These are phyloP conservation scores for Debaryomyces tyrocola DNA, from an alignment of 805 yeast genomes.

Conservation along the genomic window DNA sequence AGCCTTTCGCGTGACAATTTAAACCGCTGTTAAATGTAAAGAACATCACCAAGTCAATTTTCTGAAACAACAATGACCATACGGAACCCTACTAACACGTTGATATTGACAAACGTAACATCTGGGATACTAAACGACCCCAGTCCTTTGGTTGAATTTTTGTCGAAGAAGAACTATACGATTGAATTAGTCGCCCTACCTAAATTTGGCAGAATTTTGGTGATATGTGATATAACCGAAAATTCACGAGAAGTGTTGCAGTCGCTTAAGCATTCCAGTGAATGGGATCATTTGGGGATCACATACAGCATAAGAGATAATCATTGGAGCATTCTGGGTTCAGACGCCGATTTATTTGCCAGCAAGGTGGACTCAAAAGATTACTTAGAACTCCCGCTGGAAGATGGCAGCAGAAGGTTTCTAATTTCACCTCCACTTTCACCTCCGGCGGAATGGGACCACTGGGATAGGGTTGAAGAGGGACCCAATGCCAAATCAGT, in stretches of 20 bases:
- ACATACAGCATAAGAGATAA: conserved; percentile 39
- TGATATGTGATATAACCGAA: conserved; percentile 27
- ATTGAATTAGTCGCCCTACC: conserved; percentile 35
- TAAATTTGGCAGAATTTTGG: conserved; percentile 32
- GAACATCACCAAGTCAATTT: too few relatives aligned
- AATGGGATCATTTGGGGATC: conserved; percentile 17
- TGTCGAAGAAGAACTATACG: conserved; percentile 21
- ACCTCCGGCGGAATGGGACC: conserved; percentile 46
- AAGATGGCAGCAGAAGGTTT: conserved; percentile 35
- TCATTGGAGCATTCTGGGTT: conserved; percentile 10
- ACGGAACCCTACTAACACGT: conserved; percentile 29
- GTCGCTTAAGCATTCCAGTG: conserved; percentile 12
- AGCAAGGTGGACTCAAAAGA: conserved; percentile 15
- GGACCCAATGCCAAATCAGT: conserved; percentile 38
- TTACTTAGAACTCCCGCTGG: conserved; percentile 42
- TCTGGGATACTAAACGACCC: conserved; percentile 26
- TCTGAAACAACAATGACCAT: neutral
- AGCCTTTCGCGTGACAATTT: neutral
- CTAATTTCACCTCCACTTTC: conserved; percentile 47
- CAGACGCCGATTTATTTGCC: conserved; percentile 7
- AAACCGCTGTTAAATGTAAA: too few relatives aligned
- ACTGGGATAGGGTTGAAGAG: conserved; percentile 41
- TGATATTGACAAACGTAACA: conserved; percentile 32
- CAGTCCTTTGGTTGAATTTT: conserved; percentile 20
- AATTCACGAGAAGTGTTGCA: conserved; percentile 21